phyloP scores from a whole-genome alignment of 2,329 filamentous ascomycete species.

The Aspergillus pseudoterreus region DNA sequence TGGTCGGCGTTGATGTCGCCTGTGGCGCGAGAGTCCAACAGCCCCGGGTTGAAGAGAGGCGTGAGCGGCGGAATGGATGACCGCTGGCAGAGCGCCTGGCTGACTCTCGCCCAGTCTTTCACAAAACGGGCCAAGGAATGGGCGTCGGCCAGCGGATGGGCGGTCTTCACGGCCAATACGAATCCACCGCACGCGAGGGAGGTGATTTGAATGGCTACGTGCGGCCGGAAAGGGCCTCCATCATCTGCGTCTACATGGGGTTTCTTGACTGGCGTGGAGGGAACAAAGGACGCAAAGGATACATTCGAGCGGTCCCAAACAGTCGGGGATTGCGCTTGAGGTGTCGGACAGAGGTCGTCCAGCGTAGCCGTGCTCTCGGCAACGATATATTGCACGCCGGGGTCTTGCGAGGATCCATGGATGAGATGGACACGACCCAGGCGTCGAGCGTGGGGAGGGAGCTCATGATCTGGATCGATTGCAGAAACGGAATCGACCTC shows the following conservation, averaged over 20 bases:
- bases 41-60: conserved; percentile 41
- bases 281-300: background rate
- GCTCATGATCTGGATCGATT: background rate
- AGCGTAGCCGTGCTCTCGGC: conserved; percentile 17
- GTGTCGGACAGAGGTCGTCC: conserved; percentile 21
- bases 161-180: conserved; percentile 40
- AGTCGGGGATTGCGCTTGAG: conserved; percentile 14
- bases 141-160: conserved; percentile 47
- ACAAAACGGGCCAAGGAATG: conserved; percentile 43
- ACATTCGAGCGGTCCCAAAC: conserved; percentile 9
- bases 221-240: conserved; percentile 27
- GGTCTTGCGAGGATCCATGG: conserved; percentile 37
- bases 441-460: conserved; percentile 11
- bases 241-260: conserved; percentile 31
- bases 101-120: conserved; percentile 38
- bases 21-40: conserved; percentile 33
- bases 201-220: conserved; percentile 40
- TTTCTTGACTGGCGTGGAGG: conserved; percentile 5
- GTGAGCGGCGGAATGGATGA: background rate
- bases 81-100: conserved; percentile 10
- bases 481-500: background rate
- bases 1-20: conserved; percentile 22
- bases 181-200: conserved; percentile 41
- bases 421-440: conserved; percentile 30
- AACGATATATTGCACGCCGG: conserved; percentile 40